Base-by-base conservation (phyloP, 495 filamentous ascomycete species). In the Aspergillus asperescens region DNA sequence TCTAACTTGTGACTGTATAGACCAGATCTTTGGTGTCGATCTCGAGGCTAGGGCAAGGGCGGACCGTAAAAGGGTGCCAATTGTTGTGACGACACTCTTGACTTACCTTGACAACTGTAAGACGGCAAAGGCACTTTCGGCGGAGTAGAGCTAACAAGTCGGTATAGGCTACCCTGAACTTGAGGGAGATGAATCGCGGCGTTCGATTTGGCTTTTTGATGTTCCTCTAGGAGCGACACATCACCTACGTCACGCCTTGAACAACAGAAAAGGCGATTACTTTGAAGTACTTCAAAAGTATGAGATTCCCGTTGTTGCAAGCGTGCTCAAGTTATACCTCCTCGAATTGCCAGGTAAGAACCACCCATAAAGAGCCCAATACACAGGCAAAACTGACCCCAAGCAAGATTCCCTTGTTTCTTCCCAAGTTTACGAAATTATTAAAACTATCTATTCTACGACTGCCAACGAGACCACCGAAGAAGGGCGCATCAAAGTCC, bases 361-460 rank as follows among this genome's bases (percentile, higher is more conserved):
- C 13, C 16, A 27, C 19, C 15, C 46, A 8, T 22, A 3, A n/a
- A 18, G 5, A 39, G 45, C 32, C 15, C 12, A 18, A 7, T 4
- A 3, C 8, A 13, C 7, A 39, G 18, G 4, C 4, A 8, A 35
- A 20, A 12, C 27, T 46, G 22, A 46, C 24, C 12, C 6, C 4
- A 5, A 6, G 9, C 13, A 58, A 88, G 93, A 99, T 68, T 96
- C 93, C 18, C 81, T 99, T 51, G 94, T 99, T 55, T 97, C 94
- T 42, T 96, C 90, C 20, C 91, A 96, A 64, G 90, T 96, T 54
- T 99, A 99, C 68, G 93, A 99, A 76, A 96, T 99, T 64, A 86
- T 99, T 60, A 89, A 96, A 67, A 96, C 89, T 1, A 95, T 97
- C 50, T 99, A 99, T 70, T 76, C 77, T 13, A 75, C 77, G 18